Percentiles rank a stretch among this genome's conserved stretches.
phyloP scores from a whole-genome alignment of 352 stramenopile species.

The Pythium grandisporangium region DNA sequence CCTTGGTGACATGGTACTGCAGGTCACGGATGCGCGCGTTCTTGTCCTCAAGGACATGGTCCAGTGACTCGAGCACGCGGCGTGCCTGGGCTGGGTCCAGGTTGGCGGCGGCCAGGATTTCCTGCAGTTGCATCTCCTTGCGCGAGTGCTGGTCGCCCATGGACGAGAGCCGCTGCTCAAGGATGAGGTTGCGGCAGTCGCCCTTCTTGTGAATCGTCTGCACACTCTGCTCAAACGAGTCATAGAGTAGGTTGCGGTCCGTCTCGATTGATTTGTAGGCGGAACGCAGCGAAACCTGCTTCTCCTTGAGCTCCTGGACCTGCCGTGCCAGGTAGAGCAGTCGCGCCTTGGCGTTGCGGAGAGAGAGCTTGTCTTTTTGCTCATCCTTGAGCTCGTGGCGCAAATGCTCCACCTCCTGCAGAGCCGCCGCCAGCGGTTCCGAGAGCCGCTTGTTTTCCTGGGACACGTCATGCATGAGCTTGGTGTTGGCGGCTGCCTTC shows the following conservation, averaged over 20 bases:
- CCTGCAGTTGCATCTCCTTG: constrained; percentile 60
- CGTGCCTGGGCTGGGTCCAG: constrained; percentile 62
- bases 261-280: constrained; percentile 72
- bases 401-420: constrained; percentile 86
- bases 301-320: constrained; percentile 45
- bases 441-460: constrained; percentile 90
- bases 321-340: constrained; percentile 74
- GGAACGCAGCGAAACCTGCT: constrained; percentile 56
- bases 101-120: constrained; percentile 62
- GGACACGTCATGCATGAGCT: constrained; percentile 90
- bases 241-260: constrained; percentile 86
- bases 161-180: constrained; percentile 73
- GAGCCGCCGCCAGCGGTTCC: constrained; percentile 76
- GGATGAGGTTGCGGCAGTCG: constrained; percentile 87
- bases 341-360: constrained; percentile 84
- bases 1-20: constrained; percentile 60
- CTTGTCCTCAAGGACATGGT: constrained; percentile 46
- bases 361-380: constrained; percentile 87
- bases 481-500: constrained; percentile 85
- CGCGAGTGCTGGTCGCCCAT: constrained; percentile 72
- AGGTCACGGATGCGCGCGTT: constrained; percentile 49
- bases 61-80: constrained; percentile 58
- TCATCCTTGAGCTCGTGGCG: constrained; percentile 86
- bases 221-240: constrained; percentile 87
- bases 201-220: constrained; percentile 85